Percentiles rank a stretch among this genome's conserved stretches.
Conservation (phyloP, 495 filamentous ascomycete genomes). For the Xylaria curta region DNA sequence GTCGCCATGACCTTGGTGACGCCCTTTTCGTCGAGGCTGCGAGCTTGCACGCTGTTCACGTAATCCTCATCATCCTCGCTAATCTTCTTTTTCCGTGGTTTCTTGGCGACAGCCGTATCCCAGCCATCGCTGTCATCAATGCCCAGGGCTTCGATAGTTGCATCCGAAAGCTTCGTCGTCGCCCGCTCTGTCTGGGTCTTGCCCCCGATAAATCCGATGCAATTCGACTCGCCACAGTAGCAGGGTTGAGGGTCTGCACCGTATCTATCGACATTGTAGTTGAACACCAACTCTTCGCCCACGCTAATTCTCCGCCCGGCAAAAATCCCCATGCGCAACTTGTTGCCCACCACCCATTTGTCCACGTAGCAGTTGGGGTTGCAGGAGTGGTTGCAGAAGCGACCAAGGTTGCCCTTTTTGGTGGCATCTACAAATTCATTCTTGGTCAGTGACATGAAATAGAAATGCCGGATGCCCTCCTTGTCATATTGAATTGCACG, state of each 20-base stretch:
- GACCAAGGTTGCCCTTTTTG: slow-evolving; percentile 92
- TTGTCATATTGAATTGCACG: slow-evolving; percentile 92
- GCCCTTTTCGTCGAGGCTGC: slow-evolving; percentile 81
- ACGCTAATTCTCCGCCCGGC: slow-evolving; percentile 83
- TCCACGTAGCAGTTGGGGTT: slow-evolving; percentile 99
- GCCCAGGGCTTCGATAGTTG: slow-evolving; percentile 92
- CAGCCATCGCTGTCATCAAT: slow-evolving; percentile 93
- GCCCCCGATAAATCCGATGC: slow-evolving; percentile 94
- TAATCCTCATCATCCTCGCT: slow-evolving; percentile 96
- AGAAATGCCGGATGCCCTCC: slow-evolving; percentile 98
- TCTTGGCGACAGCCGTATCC: slow-evolving; percentile 87
- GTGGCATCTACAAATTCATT: slow-evolving; percentile 98
- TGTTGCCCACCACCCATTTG: slow-evolving; percentile 99
- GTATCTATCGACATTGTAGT: slow-evolving; percentile 99
- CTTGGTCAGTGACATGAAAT: slow-evolving; percentile 99
- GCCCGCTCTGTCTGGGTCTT: slow-evolving; percentile 96
- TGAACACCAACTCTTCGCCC: slow-evolving; percentile 98
- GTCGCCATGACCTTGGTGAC: slow-evolving; percentile 98
- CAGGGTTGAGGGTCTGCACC: slow-evolving; percentile 95
- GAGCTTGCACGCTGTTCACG: slow-evolving; percentile 86
- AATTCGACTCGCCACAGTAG: slow-evolving; percentile 95
- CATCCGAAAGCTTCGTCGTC: slow-evolving; percentile 88
- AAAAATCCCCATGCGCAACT: slow-evolving; percentile 99
- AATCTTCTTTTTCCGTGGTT: slow-evolving; percentile 91
- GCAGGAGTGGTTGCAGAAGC: slow-evolving; percentile 99